Conservation (phyloP, 164 flowering plant genomes). For the Akebia trifoliata region DNA sequence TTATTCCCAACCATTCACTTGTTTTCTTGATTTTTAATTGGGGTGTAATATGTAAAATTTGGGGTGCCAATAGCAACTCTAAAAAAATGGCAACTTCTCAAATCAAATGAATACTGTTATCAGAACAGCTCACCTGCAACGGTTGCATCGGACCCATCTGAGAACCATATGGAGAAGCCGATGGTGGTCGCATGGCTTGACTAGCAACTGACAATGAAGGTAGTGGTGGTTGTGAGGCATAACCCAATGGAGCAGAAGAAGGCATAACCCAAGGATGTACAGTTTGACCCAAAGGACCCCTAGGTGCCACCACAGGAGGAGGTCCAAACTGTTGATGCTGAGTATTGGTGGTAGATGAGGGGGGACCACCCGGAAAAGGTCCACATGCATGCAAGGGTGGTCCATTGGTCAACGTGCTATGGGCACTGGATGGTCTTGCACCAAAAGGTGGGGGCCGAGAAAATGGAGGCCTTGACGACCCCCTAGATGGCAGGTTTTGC, state of each 20-base stretch:
- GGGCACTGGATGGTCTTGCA: constrained; percentile 37
- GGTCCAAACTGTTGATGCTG: constrained; percentile 43
- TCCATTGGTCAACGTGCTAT: constrained; percentile 46
- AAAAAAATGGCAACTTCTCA: not conserved
- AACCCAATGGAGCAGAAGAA: constrained; percentile 12
- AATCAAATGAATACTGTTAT: constrained; percentile 12
- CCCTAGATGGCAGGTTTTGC: constrained; percentile 32
- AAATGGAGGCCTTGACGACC: constrained; percentile 49
- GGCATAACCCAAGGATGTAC: constrained; percentile 20
- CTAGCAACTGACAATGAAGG: constrained; percentile 19
- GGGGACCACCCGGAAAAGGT: constrained; percentile 30
- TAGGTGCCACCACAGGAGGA: constrained; percentile 18
- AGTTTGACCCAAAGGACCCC: constrained; percentile 12
- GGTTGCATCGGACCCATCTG: constrained; percentile 38
- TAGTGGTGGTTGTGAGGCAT: constrained; percentile 13
- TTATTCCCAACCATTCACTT: no score
- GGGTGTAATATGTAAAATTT: no score
- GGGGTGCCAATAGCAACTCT: no score
- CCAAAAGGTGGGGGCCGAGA: constrained; percentile 44
- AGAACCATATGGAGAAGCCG: constrained; percentile 25
- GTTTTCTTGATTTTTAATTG: no score
- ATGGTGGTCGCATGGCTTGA: constrained; percentile 29
- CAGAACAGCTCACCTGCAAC: constrained; percentile 38
- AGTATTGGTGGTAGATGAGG: constrained; percentile 30
- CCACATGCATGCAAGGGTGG: constrained; percentile 41